Evolutionary conservation across 164 flowering plant genomes (phyloP).

Genomic region (Hamamelis virginiana): DNA sequence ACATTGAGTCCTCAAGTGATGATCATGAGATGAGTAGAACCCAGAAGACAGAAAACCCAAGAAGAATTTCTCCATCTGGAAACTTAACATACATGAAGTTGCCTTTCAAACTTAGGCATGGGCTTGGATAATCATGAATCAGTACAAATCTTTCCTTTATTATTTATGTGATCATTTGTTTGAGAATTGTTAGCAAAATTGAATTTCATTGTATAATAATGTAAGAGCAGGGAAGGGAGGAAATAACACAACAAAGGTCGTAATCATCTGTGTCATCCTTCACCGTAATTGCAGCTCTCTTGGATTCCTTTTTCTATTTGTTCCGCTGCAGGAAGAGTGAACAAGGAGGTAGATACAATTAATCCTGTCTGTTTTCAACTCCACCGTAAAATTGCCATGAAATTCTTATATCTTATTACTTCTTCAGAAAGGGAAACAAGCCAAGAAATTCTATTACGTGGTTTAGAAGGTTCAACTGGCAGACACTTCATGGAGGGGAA

Average conservation of each 20-base stretch:
- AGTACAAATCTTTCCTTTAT: too few species aligned
- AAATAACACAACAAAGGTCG: constrained; percentile 6
- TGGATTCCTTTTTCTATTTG: constrained; percentile 1
- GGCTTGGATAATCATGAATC: too few species aligned
- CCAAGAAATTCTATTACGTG: constrained; percentile 9
- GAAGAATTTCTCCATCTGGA: too few species aligned
- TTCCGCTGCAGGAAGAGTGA: neutral
- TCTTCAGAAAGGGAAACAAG: constrained; percentile 6
- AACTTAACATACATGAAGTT: too few species aligned
- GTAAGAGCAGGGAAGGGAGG: constrained; percentile 7
- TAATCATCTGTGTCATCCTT: neutral
- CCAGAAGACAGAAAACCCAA: too few species aligned
- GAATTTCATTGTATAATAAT: neutral
- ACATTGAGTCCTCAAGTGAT: too few species aligned
- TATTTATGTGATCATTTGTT: neutral
- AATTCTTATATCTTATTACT: neutral
- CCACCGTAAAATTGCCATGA: neutral
- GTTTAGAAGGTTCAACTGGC: neutral
- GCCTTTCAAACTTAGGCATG: too few species aligned
- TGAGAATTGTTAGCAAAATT: neutral
- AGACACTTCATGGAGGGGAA: neutral
- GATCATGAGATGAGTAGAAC: too few species aligned
- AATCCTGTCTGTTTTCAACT: neutral
- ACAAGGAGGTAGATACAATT: constrained; percentile 6
- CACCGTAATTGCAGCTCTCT: constrained; percentile 4